Base-by-base conservation (phyloP, 306 rosid species). In the Lupinus albus region DNA sequence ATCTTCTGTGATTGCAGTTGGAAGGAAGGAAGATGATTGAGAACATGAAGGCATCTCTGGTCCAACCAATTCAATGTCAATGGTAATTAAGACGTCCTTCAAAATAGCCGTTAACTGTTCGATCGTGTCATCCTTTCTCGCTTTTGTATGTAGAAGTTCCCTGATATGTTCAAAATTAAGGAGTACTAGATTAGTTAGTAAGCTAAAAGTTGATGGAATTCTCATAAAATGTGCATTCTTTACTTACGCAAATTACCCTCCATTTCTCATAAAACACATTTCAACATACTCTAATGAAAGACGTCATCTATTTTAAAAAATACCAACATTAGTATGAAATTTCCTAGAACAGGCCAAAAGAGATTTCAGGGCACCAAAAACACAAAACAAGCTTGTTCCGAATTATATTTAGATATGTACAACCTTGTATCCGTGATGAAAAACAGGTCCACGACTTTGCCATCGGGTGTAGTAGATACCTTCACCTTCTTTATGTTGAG, bases 381-480 rank as follows among this genome's bases (percentile, higher is more conserved):
- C 21, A 67, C 42, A 60, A 20, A 5, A 56, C 39, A 41, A 72
- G 65, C 16, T 11, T 53, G 11, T 55, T 47, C 57, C 15, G 50
- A 21, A 51, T 55, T 12, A 56, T 39, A 36, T 14, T 16, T 14
- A 67, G 76, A 77, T 63, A 77, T 30, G 51, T 32, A 8, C 18
- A 68, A 93, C 99, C 99, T 93, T 59, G 89, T 75, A 48, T 93
- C 99, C 14, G 94, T 83, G 86, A 93, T 74, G 89, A 90, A 86
- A 84, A 93, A 93, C 68, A 93, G 79, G 78, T 93, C 87, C 84
- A 93, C 76, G 74, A 90, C 96, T 90, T 68, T 88, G 35, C 91
- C 99, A 64, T 93, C 99, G 0, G 99, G 99, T 16, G 97, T 93
- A 12, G 97, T 93, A 54, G 99, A 93, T 8, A 93, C 94, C 82